Evolutionary conservation across 345 rosid species (phyloP), one percentile per base, ranked within the genome.

Genomic region (Populus deltoides): DNA sequence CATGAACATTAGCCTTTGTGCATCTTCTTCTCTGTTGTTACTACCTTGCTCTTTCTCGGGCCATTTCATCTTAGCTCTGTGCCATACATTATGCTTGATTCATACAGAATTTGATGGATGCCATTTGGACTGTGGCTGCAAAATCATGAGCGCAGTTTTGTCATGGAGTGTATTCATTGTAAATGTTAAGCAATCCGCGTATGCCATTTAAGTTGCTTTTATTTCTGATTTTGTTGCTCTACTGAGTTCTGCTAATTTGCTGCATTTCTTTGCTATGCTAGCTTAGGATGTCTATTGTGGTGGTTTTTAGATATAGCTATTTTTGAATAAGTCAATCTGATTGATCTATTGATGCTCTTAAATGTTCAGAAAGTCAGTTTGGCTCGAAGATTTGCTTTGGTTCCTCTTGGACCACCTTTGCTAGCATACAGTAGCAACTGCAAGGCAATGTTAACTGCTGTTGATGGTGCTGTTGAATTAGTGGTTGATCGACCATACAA

Each of bases 361-460:
- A 83, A 66, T 83, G 33, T 81, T 81, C 96, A 95, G 99, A 95
- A 92, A 86, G 99, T 95, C 63, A 88, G 96, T 81, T 88, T 95
- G 86, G 98, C 98, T 76, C 88, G 99, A 71, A 92, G 99, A 82
- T 95, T 95, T 88, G 99, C 99, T 63, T 84, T 95, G 86, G 99
- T 92, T 76, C 99, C 99, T 78, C 96, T 95, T 87, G 99, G 99
- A 63, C 99, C 99, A 70, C 99, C 99, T 74, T 83, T 95, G 86
- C 88, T 95, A 76, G 91, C 98, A 31, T 95, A 95, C 85, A 82
- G 91, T 77, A 93, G 97, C 90, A 93, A 90, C 79, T 95, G 94
- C 87, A 93, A 90, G 87, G 94, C 99, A 79, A 95, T 95, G 97
- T 85, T 93, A 81, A 88, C 89, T 29, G 98, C 94, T 67, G 89